Evolutionary conservation across 2,329 filamentous ascomycete species (phyloP).

Genomic region (Botrytis squamosa): DNA sequence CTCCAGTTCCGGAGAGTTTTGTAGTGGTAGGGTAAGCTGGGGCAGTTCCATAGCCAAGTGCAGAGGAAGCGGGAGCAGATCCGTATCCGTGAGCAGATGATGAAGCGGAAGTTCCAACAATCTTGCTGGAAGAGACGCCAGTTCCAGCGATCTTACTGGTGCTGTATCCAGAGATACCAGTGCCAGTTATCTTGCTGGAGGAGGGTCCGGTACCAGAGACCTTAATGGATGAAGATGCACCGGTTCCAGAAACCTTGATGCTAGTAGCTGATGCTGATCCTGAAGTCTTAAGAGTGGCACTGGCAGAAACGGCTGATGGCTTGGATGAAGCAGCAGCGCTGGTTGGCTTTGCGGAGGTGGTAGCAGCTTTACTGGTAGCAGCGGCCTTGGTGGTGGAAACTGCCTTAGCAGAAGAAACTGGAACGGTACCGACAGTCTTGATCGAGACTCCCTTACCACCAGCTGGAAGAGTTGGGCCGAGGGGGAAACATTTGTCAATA

Average conservation of each 20-base stretch:
- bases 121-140: background rate
- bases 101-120: background rate
- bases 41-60: background rate
- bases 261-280: background rate
- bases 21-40: background rate
- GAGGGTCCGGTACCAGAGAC: background rate
- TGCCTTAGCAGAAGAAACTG: background rate
- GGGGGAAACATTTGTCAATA: constrained; percentile 19
- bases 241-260: background rate
- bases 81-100: background rate
- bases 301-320: background rate
- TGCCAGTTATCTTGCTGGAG: background rate
- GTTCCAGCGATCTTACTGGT: background rate
- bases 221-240: background rate
- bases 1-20: constrained; percentile 2
- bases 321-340: background rate
- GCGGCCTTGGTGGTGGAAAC: background rate
- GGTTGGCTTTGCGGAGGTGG: background rate
- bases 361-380: background rate
- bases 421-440: constrained; percentile 20
- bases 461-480: constrained; percentile 9
- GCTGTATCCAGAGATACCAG: background rate
- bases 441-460: background rate
- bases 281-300: background rate
- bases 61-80: background rate